A percentile compares a stretch with the other conserved stretches of the same genome.
Conservation (phyloP, 768 basidiomycete genomes). For the Brasilioporus rufonigricans region DNA sequence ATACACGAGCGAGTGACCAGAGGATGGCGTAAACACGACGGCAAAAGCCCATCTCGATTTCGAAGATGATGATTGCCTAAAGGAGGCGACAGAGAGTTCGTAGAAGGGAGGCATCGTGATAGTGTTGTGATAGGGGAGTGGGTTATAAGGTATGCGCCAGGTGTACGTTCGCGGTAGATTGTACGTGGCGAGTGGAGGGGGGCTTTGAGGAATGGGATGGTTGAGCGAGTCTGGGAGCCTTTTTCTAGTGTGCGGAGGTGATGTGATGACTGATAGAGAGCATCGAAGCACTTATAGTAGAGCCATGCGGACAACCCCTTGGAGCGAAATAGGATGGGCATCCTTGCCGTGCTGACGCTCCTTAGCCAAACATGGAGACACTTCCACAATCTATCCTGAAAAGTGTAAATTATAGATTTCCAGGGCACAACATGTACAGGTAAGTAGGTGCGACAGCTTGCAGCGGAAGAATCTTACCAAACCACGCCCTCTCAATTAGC, state of each 20-base stretch:
- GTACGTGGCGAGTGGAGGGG: neutral
- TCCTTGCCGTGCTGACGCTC: constrained; percentile 4
- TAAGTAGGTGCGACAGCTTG: constrained; percentile 11
- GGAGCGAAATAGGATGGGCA: constrained; percentile 20
- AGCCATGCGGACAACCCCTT: constrained; percentile 23
- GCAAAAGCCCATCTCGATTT: constrained; percentile 27
- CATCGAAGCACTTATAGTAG: constrained; percentile 12
- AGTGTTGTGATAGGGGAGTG: neutral
- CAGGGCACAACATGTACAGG: constrained; percentile 23
- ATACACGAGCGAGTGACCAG: constrained; percentile 31
- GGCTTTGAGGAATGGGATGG: neutral
- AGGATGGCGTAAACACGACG: constrained; percentile 27
- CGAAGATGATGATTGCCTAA: constrained; percentile 19
- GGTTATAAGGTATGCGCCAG: neutral
- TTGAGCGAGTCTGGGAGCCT: constrained; percentile 3
- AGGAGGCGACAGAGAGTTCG: constrained; percentile 31
- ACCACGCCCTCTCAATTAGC: constrained; percentile 18
- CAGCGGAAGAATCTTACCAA: constrained; percentile 26
- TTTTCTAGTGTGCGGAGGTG: constrained; percentile 20
- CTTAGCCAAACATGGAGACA: constrained; percentile 21
- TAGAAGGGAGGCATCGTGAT: constrained; percentile 33
- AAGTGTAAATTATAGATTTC: constrained; percentile 31
- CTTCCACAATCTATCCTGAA: constrained; percentile 31
- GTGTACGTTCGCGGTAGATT: neutral
- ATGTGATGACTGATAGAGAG: constrained; percentile 14